These are phyloP conservation scores for Lippia alba DNA, from an alignment of 305 asterid species.

Conservation along the genomic window DNA sequence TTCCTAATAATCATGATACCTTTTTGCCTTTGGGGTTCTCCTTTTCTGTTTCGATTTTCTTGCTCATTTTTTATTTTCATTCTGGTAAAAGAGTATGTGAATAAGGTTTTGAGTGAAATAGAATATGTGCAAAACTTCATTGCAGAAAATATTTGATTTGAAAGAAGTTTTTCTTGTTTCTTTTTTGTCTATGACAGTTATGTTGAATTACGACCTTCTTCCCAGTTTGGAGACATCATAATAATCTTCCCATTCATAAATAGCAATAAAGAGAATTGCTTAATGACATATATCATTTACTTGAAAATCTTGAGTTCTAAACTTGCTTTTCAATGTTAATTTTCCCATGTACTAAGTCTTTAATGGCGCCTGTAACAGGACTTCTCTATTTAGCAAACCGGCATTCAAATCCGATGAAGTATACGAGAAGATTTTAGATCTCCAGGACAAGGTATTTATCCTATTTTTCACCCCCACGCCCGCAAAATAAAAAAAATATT, in stretches of 20 bases:
- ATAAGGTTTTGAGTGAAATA: neutral
- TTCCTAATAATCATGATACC: neutral
- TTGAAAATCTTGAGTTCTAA: neutral
- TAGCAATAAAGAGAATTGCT: neutral
- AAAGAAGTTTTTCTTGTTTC: neutral
- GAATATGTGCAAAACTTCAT: neutral
- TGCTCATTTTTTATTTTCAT: neutral
- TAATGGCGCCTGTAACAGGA: constrained; percentile 55
- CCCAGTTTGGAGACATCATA: no score
- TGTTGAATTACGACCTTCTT: no score
- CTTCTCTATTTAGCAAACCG: constrained; percentile 64
- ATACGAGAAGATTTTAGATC: constrained; percentile 64
- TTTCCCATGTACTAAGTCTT: constrained; percentile 21
- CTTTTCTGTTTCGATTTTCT: neutral
- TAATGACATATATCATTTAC: neutral
- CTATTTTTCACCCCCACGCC: neutral
- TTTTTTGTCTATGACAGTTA: neutral
- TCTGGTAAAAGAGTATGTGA: neutral
- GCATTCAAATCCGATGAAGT: constrained; percentile 90
- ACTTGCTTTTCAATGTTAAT: neutral
- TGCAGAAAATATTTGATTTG: neutral
- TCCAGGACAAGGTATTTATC: constrained; percentile 83
- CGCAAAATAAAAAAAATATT: no score
- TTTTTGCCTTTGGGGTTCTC: neutral
- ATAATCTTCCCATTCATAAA: constrained; percentile 1